Evolutionary conservation across 176 grass and related monocot species (phyloP).

Genomic region (Secale cereale): DNA sequence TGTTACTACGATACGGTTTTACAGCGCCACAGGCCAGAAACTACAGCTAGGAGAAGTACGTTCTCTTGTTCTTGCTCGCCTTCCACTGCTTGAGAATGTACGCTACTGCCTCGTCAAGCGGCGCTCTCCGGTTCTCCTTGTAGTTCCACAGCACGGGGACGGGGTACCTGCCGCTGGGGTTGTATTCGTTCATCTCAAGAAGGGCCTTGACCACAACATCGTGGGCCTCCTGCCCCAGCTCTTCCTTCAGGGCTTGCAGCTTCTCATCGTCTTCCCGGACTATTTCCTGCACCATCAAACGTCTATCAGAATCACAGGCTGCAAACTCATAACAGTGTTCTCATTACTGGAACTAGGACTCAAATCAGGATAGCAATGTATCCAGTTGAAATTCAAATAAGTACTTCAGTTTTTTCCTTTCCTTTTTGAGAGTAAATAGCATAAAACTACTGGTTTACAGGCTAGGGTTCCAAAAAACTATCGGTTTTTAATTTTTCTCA

Average conservation of each 20-base stretch:
- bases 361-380: background rate
- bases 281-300: constrained; percentile 40
- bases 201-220: constrained; percentile 18
- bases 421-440: too few species aligned
- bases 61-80: background rate
- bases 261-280: constrained; percentile 56
- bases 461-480: too few species aligned
- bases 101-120: constrained; percentile 2
- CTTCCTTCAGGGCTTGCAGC: constrained; percentile 41
- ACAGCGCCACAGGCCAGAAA: background rate
- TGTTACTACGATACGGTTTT: background rate
- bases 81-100: constrained; percentile 17
- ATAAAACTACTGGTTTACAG: too few species aligned
- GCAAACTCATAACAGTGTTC: background rate
- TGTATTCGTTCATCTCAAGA: constrained; percentile 52
- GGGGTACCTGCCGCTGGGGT: constrained; percentile 30
- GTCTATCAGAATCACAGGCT: background rate
- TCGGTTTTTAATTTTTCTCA: too few species aligned
- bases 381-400: background rate
- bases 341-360: background rate
- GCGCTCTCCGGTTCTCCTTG: constrained; percentile 1
- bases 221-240: background rate
- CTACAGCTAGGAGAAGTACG: background rate
- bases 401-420: background rate
- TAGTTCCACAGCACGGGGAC: constrained; percentile 45